Conservation (phyloP, 148 eudicot species). For the Chenopodium suecicum region DNA sequence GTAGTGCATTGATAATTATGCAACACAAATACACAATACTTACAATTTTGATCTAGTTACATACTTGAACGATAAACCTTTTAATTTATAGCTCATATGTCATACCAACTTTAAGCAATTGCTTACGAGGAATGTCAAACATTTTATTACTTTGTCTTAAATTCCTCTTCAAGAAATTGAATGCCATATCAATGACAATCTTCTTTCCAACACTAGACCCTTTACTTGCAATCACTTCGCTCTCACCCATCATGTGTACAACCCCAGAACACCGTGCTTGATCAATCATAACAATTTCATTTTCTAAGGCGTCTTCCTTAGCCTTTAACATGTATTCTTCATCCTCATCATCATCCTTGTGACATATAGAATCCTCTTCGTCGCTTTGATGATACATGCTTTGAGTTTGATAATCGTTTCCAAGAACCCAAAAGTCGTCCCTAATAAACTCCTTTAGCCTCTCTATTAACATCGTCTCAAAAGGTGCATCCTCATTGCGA, state of each 20-base stretch:
- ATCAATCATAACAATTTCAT: not conserved
- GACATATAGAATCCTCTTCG: not conserved
- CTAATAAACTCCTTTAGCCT: conserved; percentile 7
- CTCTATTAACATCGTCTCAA: not conserved
- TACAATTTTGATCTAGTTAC: too few relatives aligned
- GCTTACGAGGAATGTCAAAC: not conserved
- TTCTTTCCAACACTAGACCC: not conserved
- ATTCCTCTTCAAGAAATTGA: not conserved
- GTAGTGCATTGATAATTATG: too few relatives aligned
- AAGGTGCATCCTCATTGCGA: not conserved
- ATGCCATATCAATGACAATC: not conserved
- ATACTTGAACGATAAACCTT: too few relatives aligned
- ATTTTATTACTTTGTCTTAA: not conserved
- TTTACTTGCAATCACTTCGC: not conserved
- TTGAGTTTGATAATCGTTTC: not conserved
- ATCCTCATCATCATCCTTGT: not conserved
- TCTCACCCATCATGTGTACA: not conserved
- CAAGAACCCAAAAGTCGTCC: conserved; percentile 34
- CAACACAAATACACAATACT: too few relatives aligned
- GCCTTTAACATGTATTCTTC: not conserved
- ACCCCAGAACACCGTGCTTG: not conserved
- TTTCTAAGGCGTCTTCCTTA: not conserved
- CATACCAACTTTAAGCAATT: not conserved
- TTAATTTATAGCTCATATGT: not conserved
- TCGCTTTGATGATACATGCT: not conserved